Base-by-base conservation (phyloP, 1,284 basidiomycete species). In the Pterulicium gracile region DNA sequence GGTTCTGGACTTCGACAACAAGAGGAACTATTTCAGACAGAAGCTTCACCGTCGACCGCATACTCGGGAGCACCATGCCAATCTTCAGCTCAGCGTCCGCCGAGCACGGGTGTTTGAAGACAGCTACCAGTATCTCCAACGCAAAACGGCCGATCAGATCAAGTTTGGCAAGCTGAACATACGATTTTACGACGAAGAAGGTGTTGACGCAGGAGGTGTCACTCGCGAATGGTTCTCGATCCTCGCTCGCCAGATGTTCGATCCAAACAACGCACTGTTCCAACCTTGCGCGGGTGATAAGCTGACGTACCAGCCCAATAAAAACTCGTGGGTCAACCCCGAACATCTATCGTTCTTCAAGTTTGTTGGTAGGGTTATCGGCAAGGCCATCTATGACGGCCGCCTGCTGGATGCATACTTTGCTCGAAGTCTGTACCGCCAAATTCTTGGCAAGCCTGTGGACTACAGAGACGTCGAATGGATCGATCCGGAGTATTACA, bases 181-280 rank as follows among this genome's bases (percentile, higher is more conserved):
- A 53, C 85, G 93, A 50, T 99, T 98, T 70, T 91, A 92, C 59
- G 87, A 93, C 52, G 96, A 99, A 59, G 96, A 98, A 58, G 96
- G 96, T 53, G 90, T 98, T 42, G 96, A 98, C 61, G 96, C 96
- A 0, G 96, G 96, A 20, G 96, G 96, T 57, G 91, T 98, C 36
- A 97, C 96, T 2, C 79, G 95, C 52, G 95, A 98, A 67, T 98
- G 95, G 95, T 97, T 95, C 81, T 89, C 93, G 56, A 95, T 97
- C 47, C 79, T 99, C 17, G 94, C 95, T 1, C 78, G 93, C 47
- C 94, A 97, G 63, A 99, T 99, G 88, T 98, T 99, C 67, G 93
- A 99, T 61, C 94, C 96, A n/a, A 91, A 96, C 66, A 97, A 98
- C 57, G 93, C 92, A 3, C 75, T 98, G 17, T 99, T 98, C 77